Percentiles rank a stretch among this genome's conserved stretches.
These are phyloP conservation scores for Fusarium sp. DNA, from an alignment of 2,329 filamentous ascomycete species.

Conservation along the genomic window DNA sequence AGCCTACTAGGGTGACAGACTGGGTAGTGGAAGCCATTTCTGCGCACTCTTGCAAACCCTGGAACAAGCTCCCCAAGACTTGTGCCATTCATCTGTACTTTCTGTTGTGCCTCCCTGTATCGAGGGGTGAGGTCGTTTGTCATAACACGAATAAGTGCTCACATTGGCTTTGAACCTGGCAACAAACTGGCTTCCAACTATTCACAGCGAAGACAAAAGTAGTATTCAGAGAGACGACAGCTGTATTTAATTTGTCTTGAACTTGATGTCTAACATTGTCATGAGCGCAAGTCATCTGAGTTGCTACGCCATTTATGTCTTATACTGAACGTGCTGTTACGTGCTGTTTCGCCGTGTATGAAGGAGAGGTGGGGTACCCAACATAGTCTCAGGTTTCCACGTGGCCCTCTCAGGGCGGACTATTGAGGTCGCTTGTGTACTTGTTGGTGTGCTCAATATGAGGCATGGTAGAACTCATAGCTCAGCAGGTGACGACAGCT, in stretches of 20 bases:
- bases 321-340: no score
- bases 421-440: neutral
- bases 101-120: neutral
- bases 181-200: neutral
- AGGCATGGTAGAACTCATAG: neutral
- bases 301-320: neutral
- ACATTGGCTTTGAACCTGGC: neutral
- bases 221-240: no score
- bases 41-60: no score
- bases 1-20: no score
- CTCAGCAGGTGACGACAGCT: neutral
- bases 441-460: neutral
- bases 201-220: neutral
- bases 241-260: neutral
- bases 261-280: neutral
- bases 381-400: neutral
- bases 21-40: no score
- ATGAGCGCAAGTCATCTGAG: neutral
- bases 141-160: neutral
- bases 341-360: neutral
- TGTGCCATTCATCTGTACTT: neutral
- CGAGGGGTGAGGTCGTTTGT: neutral
- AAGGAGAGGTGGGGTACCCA: neutral
- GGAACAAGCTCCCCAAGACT: neutral
- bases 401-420: neutral